These are phyloP conservation scores for Daedaleopsis sinensis DNA, from an alignment of 768 basidiomycete genomes.

Conservation along the genomic window DNA sequence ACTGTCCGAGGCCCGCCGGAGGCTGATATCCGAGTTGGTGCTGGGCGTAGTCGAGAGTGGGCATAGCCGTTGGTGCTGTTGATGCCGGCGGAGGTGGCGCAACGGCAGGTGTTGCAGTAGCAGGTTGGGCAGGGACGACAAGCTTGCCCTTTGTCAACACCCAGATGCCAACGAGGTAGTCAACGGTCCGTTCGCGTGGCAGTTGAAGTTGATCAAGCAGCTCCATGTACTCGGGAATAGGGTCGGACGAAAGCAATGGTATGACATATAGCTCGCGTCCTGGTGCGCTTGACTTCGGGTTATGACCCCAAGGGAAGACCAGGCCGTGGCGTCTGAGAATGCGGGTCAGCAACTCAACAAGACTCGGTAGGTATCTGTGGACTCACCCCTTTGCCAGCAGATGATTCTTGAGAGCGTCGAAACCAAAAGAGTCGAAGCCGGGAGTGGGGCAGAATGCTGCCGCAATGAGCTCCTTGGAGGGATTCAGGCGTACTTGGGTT, in stretches of 20 bases:
- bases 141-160: conserved; percentile 84
- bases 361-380: conserved; percentile 2
- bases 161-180: conserved; percentile 82
- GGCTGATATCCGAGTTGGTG: conserved; percentile 11
- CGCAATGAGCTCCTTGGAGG: conserved; percentile 77
- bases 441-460: conserved; percentile 67
- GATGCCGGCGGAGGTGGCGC: conserved; percentile 20
- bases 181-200: conserved; percentile 60
- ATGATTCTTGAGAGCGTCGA: conserved; percentile 65
- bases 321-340: conserved; percentile 76
- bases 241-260: conserved; percentile 65
- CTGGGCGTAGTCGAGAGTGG: conserved; percentile 14
- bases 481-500: conserved; percentile 74
- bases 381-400: conserved; percentile 74
- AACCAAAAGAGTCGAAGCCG: conserved; percentile 45
- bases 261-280: conserved; percentile 89
- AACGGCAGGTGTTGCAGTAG: conserved; percentile 37
- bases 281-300: conserved; percentile 71
- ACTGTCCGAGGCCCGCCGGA: no score
- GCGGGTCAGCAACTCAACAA: conserved; percentile 10
- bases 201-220: conserved; percentile 76
- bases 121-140: conserved; percentile 33
- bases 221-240: conserved; percentile 85
- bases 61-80: conserved; percentile 2
- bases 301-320: conserved; percentile 82